Evolutionary conservation across 2,329 filamentous ascomycete genomes (phyloP).

Genomic region (Alternaria ventricosa): DNA sequence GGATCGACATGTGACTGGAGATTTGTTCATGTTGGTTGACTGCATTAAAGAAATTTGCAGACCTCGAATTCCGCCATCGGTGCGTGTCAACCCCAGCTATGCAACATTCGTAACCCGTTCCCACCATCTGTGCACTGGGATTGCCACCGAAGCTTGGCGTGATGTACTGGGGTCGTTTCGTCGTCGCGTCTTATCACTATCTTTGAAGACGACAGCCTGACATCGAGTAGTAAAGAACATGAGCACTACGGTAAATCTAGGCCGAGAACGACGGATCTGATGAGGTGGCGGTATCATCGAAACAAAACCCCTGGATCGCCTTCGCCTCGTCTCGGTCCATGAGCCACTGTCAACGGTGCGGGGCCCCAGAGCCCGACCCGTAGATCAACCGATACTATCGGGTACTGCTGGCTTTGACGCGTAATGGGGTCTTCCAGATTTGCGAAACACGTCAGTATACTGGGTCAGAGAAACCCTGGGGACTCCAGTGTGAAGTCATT

Average conservation of each 20-base stretch:
- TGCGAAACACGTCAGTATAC: slow-evolving; percentile 18
- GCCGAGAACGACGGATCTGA: neutral
- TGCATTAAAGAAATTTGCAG: neutral
- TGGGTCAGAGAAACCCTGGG: slow-evolving; percentile 2
- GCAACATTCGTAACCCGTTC: slow-evolving; percentile 11
- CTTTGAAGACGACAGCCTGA: neutral
- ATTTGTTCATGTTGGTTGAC: neutral
- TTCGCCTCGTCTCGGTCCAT: slow-evolving; percentile 26
- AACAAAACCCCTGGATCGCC: slow-evolving; percentile 18
- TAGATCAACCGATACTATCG: slow-evolving; percentile 18
- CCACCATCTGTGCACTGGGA: slow-evolving; percentile 3
- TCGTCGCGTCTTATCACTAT: neutral
- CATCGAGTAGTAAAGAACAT: neutral
- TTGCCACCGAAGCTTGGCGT: slow-evolving; percentile 13
- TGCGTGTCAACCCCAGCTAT: neutral
- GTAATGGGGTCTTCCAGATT: slow-evolving; percentile 14
- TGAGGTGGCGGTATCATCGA: slow-evolving; percentile 20
- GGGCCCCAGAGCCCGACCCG: slow-evolving; percentile 33
- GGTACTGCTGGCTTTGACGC: slow-evolving; percentile 16
- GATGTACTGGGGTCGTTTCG: neutral
- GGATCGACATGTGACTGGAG: neutral
- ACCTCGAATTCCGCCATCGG: neutral
- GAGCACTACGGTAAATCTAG: neutral
- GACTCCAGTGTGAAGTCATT: neutral
- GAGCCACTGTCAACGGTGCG: slow-evolving; percentile 24